Conservation (phyloP, 306 rosid genomes). For the Corylus heterophylla region DNA sequence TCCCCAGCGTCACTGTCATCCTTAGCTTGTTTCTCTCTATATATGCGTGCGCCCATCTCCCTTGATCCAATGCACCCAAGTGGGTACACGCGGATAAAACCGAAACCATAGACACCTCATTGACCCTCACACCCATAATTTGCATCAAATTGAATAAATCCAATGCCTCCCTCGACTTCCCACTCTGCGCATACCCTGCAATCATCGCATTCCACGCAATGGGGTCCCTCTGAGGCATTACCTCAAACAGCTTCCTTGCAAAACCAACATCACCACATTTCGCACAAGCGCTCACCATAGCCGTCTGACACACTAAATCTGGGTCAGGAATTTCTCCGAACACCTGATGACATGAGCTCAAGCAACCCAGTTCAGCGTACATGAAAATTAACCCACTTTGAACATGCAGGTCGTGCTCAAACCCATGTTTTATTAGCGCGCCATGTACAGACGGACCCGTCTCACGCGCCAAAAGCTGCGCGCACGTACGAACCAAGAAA, state of each 20-base stretch:
- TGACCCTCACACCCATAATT: conserved; percentile 51
- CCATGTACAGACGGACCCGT: conserved; percentile 39
- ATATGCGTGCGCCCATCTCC: conserved; percentile 64
- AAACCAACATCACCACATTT: conserved; percentile 43
- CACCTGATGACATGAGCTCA: conserved; percentile 36
- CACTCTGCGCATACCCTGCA: conserved; percentile 53
- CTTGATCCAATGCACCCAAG: conserved; percentile 62
- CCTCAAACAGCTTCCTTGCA: conserved; percentile 60
- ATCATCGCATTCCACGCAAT: conserved; percentile 62
- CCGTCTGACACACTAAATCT: conserved; percentile 53
- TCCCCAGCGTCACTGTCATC: conserved; percentile 50
- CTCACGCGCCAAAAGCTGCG: conserved; percentile 32
- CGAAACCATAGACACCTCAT: conserved; percentile 63
- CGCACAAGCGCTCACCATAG: conserved; percentile 49
- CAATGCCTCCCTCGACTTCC: conserved; percentile 54
- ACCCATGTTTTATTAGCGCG: conserved; percentile 43
- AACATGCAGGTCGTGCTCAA: conserved; percentile 52
- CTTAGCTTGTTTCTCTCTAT: conserved; percentile 46
- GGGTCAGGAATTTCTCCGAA: conserved; percentile 31
- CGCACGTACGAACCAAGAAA: conserved; percentile 49
- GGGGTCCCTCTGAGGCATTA: conserved; percentile 49
- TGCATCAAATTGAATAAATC: conserved; percentile 55
- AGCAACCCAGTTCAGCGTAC: conserved; percentile 60
- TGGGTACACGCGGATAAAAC: conserved; percentile 53
- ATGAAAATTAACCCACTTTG: conserved; percentile 54